phyloP scores from a whole-genome alignment of 2,329 filamentous ascomycete genomes.

The Leptographium wingfieldii region DNA sequence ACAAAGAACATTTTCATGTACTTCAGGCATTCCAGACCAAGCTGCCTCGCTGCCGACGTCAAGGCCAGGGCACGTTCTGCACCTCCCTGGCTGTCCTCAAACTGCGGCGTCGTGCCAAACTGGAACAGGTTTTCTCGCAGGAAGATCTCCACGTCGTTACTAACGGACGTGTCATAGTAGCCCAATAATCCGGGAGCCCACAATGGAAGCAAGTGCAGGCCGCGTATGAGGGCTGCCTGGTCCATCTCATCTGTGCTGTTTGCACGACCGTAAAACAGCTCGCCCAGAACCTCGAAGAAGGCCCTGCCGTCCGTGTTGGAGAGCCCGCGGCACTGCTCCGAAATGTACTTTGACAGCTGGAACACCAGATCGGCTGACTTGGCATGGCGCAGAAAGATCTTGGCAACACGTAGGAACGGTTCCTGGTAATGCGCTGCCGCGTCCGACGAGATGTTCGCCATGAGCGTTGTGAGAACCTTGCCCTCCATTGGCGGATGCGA shows the following conservation, averaged over 20 bases:
- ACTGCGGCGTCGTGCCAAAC: conserved; percentile 18
- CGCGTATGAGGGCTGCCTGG: neutral
- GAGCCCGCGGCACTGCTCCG: conserved; percentile 28
- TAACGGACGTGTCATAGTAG: conserved; percentile 30
- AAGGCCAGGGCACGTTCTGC: conserved; percentile 19
- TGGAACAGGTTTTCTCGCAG: conserved; percentile 31
- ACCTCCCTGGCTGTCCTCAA: conserved; percentile 20
- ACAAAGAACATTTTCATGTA: conserved; percentile 36
- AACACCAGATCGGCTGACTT: conserved; percentile 21
- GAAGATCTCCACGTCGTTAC: conserved; percentile 29
- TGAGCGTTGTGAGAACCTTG: conserved; percentile 39
- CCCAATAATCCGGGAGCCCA: conserved; percentile 41
- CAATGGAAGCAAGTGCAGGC: conserved; percentile 22
- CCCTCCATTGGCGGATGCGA: conserved; percentile 36
- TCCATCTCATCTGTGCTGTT: neutral
- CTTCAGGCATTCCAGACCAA: conserved; percentile 32
- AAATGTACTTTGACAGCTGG: conserved; percentile 30
- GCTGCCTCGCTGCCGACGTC: conserved; percentile 21
- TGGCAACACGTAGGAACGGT: conserved; percentile 43
- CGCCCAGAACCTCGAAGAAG: conserved; percentile 33
- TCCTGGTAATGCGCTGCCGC: conserved; percentile 32
- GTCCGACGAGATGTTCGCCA: conserved; percentile 39
- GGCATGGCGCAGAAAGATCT: conserved; percentile 35
- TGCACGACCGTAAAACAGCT: conserved; percentile 17
- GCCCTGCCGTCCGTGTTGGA: conserved; percentile 34